Evolutionary conservation across 1,284 basidiomycete species (phyloP).

Genomic region (Farysia itapuensis): DNA sequence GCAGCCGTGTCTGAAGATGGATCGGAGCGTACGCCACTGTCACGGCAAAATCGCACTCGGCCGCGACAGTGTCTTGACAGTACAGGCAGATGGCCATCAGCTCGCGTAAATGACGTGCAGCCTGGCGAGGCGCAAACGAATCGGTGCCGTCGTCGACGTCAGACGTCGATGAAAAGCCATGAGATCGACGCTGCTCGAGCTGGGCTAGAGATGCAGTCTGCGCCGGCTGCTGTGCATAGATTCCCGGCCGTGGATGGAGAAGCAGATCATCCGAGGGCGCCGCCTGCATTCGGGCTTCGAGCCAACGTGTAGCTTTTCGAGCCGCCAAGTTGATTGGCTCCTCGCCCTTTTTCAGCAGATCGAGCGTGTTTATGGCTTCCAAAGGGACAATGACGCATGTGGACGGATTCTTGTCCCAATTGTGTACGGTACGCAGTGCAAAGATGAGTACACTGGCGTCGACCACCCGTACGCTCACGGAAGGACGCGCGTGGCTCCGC

Average conservation of each 20-base stretch:
- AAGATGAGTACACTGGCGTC: constrained; percentile 86
- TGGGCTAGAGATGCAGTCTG: background rate
- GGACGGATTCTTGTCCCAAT: constrained; percentile 71
- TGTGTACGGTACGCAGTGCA: constrained; percentile 76
- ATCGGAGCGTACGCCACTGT: constrained; percentile 26
- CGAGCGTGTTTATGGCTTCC: constrained; percentile 88
- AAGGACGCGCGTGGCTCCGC: background rate
- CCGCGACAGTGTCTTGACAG: constrained; percentile 1
- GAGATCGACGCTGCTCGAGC: background rate
- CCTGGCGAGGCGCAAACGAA: constrained; percentile 7
- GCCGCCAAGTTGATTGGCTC: constrained; percentile 76
- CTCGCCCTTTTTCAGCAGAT: constrained; percentile 86
- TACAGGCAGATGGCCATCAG: constrained; percentile 23
- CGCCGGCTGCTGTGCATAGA: constrained; percentile 20
- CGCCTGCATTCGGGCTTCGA: constrained; percentile 65
- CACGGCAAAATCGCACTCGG: constrained; percentile 10
- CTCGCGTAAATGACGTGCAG: constrained; percentile 27
- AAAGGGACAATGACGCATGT: constrained; percentile 78
- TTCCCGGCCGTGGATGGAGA: constrained; percentile 17
- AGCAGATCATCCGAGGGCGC: constrained; percentile 8
- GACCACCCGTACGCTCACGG: constrained; percentile 59
- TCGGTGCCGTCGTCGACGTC: background rate
- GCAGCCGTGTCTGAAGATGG: constrained; percentile 21
- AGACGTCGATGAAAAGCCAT: background rate
- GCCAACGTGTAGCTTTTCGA: constrained; percentile 75